phyloP scores from a whole-genome alignment of 2,329 filamentous ascomycete genomes.

The Trichoderma gracile region DNA sequence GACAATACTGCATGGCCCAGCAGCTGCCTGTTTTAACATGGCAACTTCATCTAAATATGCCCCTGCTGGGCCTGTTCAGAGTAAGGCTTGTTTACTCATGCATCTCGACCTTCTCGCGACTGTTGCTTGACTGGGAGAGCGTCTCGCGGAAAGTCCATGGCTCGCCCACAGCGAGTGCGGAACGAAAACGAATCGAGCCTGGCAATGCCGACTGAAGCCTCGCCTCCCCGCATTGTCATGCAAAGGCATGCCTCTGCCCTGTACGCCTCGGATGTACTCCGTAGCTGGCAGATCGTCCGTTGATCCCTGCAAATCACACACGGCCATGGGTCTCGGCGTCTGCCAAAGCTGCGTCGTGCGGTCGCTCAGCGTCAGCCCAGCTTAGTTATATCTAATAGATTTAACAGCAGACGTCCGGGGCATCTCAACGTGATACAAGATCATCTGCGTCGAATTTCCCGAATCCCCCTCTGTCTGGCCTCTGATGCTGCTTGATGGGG shows the following conservation, averaged over 20 bases:
- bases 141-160: no score
- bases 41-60: background rate
- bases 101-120: no score
- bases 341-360: background rate
- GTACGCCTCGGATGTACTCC: conserved; percentile 7
- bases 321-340: conserved; percentile 6
- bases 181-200: background rate
- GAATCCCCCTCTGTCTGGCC: background rate
- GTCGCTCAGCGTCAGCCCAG: conserved; percentile 12
- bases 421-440: background rate
- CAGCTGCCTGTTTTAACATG: background rate
- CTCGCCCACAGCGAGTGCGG: background rate
- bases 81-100: no score
- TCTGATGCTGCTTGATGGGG: background rate
- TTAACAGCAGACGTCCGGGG: background rate
- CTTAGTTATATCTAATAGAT: no score
- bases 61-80: no score
- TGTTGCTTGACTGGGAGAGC: no score
- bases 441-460: no score
- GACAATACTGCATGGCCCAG: background rate
- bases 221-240: conserved; percentile 21
- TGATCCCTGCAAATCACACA: conserved; percentile 10
- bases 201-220: conserved; percentile 23
- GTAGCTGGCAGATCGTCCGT: conserved; percentile 13
- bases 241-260: conserved; percentile 12